Base-by-base conservation (phyloP, 176 grass and related monocot species). In the Tillandsia fasciculata region DNA sequence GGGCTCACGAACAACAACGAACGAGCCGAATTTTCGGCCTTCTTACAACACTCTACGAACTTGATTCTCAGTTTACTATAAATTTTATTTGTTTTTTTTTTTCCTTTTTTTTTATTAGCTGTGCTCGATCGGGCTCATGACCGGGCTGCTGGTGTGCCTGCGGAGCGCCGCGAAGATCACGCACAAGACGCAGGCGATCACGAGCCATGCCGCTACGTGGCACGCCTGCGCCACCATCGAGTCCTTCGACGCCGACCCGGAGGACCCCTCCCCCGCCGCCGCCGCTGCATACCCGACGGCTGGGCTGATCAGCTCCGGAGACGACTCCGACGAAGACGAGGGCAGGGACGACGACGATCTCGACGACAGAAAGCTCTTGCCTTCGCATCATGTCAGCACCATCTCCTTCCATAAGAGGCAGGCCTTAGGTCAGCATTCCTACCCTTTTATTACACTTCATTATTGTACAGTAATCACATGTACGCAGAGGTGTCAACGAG, bases 91-190 rank as follows among this genome's bases (percentile, higher is more conserved):
- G 5, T 7, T 6, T 4, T 33, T 6, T 33, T 33, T 6, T 33
- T 33, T 4, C 6, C 4, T 0, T 42, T 42, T 6, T 42, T 42
- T 27, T 42, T 63, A 50, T 65, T 67, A 97, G 94, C 84, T 92
- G 1, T 91, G 94, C 79, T 91, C 86, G 18, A 23, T 84, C 12
- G 83, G 84, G 52, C 80, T 97, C 27, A 82, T 97, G 23, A 76
- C 81, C 0, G 94, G 89, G 2, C 64, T 97, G 63, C 84, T 97
- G 14, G 59, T 92, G 63, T 97, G 87, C 77, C 84, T 97, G 9
- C 83, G 88, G 65, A 86, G 89, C 67, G 84, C 94, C 13, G 94
- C 89, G 11, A 90, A 89, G 81, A 93, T 97, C 79, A 97, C 94
- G 57, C 94, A 97, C 74, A 97, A 87, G 77, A 88, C 89, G 52